Evolutionary conservation across 2,329 filamentous ascomycete genomes (phyloP), one percentile per base, ranked within the genome.

Genomic region (Nemania serpens): DNA sequence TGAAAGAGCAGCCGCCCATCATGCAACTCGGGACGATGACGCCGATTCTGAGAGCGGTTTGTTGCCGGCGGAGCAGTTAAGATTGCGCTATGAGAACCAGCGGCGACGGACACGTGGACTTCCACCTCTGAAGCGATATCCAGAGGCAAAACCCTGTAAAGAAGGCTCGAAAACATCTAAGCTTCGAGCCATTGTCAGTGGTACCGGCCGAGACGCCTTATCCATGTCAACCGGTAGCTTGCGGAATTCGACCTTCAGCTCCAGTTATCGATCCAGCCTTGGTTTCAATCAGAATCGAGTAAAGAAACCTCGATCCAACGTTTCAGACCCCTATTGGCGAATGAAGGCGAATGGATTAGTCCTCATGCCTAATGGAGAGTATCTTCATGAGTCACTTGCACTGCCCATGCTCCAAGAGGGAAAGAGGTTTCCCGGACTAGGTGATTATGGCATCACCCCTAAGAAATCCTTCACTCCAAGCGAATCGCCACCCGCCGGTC

Each of bases 291-390:
- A n/a, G 61, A 74, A 66, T 61, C 71, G 61, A 33, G 69, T 75
- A 10, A 52, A 70, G 2, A 77, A 76, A 59, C 49, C 69, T 41
- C 68, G 61, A 46, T 60, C 70, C 15, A 69, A 63, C 25, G 62
- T 71, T 10, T 69, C 69, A 10, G 73, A 75, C 20, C 70, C 70
- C 1, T 76, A 78, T 58, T 78, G 75, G 75, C 71, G 73, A 33
- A 62, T 77, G 47, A 75, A 74, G 53, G 72, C 71, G 11, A 68
- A 65, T 36, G 73, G 73, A 5, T 76, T 85, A 17, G 80, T 83
- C 2, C 80, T 79, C 62, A 79, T 84, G 77, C 77, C 80, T 4
- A 79, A 85, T 62, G 78, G 83, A n/a, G 78, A 81, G 49, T 82
- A 81, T 62, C 67, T 84, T 2, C 83, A 82, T 5, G 82, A 85